Conservation (phyloP, 139 green algal species). For the Chlamydomonas incerta region DNA sequence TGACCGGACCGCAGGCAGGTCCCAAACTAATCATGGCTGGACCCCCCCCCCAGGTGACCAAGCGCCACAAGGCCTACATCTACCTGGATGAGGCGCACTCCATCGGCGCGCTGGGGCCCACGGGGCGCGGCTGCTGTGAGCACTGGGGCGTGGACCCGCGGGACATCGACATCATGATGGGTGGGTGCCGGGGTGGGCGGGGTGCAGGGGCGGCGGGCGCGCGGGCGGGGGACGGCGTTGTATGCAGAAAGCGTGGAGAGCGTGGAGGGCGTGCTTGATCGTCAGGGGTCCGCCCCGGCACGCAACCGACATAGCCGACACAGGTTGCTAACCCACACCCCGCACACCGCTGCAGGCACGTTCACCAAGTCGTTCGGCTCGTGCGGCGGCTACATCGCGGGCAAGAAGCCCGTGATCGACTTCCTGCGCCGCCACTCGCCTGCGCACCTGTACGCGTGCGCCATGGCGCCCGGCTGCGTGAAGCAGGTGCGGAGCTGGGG, state of each 20-base stretch:
- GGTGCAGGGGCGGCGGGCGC: no score
- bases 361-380: slow-evolving; percentile 99
- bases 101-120: slow-evolving; percentile 93
- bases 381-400: slow-evolving; percentile 94
- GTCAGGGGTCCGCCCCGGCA: no score
- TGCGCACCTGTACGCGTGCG: slow-evolving; percentile 86
- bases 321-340: not conserved
- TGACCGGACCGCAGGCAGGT: no score
- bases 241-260: no score
- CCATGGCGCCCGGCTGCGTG: slow-evolving; percentile 88
- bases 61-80: slow-evolving; percentile 84
- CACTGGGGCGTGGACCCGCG: slow-evolving; percentile 87
- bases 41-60: slow-evolving; percentile 17
- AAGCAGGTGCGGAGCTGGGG: no score
- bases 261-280: no score
- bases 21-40: no score
- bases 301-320: no score
- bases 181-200: slow-evolving; percentile 25
- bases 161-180: slow-evolving; percentile 99
- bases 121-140: slow-evolving; percentile 89
- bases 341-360: slow-evolving; percentile 72
- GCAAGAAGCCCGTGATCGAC: slow-evolving; percentile 75
- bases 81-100: slow-evolving; percentile 99
- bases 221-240: no score
- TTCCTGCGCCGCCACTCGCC: slow-evolving; percentile 77